Evolutionary conservation across 1,139 yeast genomes (phyloP).

Genomic region (Suhomyces taliae): DNA sequence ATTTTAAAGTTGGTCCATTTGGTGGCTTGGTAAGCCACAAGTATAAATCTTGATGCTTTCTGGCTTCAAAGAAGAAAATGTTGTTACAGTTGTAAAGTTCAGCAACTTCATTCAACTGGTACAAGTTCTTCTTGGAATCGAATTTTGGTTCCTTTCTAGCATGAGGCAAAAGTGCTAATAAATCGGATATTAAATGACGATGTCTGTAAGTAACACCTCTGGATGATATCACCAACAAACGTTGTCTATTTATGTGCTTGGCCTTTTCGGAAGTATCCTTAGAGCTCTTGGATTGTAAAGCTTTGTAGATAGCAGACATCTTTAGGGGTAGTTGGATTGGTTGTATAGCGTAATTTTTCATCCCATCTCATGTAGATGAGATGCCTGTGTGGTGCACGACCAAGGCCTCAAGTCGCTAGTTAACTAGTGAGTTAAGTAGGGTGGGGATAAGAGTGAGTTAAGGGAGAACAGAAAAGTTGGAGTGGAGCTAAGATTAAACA

Average conservation of each 20-base stretch:
- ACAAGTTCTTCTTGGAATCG: constrained; percentile 87
- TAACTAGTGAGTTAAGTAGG: neutral
- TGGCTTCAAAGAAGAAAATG: constrained; percentile 88
- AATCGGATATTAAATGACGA: constrained; percentile 87
- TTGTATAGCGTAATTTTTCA: constrained; percentile 8
- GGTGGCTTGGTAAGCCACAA: constrained; percentile 96
- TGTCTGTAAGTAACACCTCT: constrained; percentile 95
- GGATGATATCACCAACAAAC: constrained; percentile 84
- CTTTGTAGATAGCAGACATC: constrained; percentile 70
- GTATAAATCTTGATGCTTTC: constrained; percentile 94
- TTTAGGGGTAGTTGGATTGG: neutral
- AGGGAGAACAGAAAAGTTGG: no score
- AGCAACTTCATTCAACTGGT: constrained; percentile 91
- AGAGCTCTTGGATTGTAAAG: constrained; percentile 54
- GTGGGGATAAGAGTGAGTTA: neutral
- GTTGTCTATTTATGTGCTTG: constrained; percentile 70
- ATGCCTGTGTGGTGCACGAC: neutral
- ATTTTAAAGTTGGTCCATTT: constrained; percentile 95
- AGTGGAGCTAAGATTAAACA: no score
- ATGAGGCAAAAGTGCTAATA: constrained; percentile 82
- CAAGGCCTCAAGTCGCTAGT: neutral
- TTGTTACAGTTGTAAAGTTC: constrained; percentile 97
- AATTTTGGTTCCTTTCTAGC: constrained; percentile 95
- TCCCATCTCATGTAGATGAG: constrained; percentile 11
- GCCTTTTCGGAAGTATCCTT: constrained; percentile 48